Evolutionary conservation across 805 yeast species (phyloP).

Genomic region (Pichia ethanolica): DNA sequence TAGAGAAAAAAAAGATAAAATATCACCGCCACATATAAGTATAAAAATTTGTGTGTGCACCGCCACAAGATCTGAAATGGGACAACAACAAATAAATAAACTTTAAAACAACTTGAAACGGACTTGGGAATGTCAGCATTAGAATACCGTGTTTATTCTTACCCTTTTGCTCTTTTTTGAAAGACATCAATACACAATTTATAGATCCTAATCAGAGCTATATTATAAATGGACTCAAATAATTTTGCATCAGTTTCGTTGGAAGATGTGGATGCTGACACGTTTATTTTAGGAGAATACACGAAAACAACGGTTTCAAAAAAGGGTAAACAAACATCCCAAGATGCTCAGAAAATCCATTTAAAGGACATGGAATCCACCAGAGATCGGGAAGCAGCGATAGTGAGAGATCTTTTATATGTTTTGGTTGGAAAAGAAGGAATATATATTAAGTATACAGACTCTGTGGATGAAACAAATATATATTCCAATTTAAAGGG

Average conservation of each 20-base stretch:
- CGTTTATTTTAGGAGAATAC: not conserved
- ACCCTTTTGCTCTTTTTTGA: not conserved
- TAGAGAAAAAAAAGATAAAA: not conserved
- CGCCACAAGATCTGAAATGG: not conserved
- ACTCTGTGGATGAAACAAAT: slow-evolving; percentile 44
- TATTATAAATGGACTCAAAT: not conserved
- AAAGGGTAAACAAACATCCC: not conserved
- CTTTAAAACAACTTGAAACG: no score
- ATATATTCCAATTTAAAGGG: slow-evolving; percentile 44
- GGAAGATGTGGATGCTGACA: not conserved
- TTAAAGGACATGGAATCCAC: slow-evolving; percentile 23
- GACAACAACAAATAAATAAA: no score
- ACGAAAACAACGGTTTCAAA: not conserved
- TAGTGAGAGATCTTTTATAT: slow-evolving; percentile 61
- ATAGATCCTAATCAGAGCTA: no score
- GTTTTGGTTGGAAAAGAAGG: slow-evolving; percentile 75
- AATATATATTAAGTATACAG: slow-evolving; percentile 60
- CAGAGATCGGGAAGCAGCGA: slow-evolving; percentile 62
- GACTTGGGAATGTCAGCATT: no score
- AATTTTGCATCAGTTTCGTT: not conserved
- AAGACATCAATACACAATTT: not conserved
- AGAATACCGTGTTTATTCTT: not conserved
- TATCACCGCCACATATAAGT: not conserved
- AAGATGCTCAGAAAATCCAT: not conserved
- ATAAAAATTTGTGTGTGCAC: not conserved